Evolutionary conservation across 108 stramenopile species (phyloP).

Genomic region (Mediolabrus comicus): DNA sequence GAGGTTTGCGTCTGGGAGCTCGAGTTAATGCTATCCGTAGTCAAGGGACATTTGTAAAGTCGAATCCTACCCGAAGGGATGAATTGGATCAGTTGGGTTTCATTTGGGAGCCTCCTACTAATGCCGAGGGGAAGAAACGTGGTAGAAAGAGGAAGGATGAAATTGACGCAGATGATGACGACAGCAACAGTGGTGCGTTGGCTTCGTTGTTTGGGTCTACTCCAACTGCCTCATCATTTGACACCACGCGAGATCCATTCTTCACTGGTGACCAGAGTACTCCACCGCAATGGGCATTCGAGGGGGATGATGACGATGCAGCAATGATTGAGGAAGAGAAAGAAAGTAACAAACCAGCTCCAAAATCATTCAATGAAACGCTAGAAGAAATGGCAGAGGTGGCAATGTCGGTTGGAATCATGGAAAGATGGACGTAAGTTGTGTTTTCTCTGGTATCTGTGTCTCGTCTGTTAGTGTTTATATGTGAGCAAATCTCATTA

Average conservation of each 20-base stretch:
- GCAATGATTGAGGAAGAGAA: conserved; percentile 36
- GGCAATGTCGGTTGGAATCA: conserved; percentile 69
- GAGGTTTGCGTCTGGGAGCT: conserved; percentile 82
- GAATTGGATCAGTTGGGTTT: conserved; percentile 81
- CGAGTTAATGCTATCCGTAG: conserved; percentile 89
- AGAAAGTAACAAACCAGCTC: conserved; percentile 48
- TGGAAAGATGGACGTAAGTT: conserved; percentile 58
- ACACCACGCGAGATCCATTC: conserved; percentile 28
- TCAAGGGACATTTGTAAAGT: conserved; percentile 86
- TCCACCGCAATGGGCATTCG: conserved; percentile 73
- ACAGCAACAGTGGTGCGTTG: conserved; percentile 15
- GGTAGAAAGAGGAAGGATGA: conserved; percentile 68
- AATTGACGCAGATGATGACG: conserved; percentile 27
- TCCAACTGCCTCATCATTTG: conserved; percentile 11
- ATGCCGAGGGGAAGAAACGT: conserved; percentile 53
- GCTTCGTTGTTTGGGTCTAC: conserved; percentile 29
- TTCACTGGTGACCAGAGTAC: conserved; percentile 46
- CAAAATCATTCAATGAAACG: conserved; percentile 57
- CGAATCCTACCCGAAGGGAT: conserved; percentile 59
- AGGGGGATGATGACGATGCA: conserved; percentile 49
- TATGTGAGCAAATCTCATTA: background rate
- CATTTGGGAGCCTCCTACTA: conserved; percentile 71
- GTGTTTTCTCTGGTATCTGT: background rate
- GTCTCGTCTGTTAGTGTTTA: background rate
- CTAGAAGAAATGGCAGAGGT: conserved; percentile 57